Evolutionary conservation across 2,329 filamentous ascomycete genomes (phyloP).

Genomic region (Stagonosporopsis vannaccii): DNA sequence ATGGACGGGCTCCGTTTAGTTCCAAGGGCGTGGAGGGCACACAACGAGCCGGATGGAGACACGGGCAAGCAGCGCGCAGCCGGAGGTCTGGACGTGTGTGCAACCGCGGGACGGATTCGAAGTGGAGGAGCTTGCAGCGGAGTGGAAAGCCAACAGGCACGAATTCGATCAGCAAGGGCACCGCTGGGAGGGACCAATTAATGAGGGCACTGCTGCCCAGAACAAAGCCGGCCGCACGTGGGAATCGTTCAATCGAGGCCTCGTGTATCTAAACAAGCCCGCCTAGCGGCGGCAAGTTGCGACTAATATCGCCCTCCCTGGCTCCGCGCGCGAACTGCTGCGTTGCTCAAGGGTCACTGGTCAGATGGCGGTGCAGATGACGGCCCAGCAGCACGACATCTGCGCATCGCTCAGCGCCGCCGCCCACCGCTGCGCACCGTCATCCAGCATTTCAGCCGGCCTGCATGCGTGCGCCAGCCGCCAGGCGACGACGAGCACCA

Average conservation of each 20-base stretch:
- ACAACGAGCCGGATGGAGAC: conserved; percentile 28
- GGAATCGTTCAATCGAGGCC: conserved; percentile 50
- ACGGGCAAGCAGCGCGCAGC: conserved; percentile 34
- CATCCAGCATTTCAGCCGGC: conserved; percentile 21
- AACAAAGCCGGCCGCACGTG: conserved; percentile 44
- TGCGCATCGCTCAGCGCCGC: conserved; percentile 9
- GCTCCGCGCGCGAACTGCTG: conserved; percentile 31
- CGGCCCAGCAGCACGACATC: conserved; percentile 19
- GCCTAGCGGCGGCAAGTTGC: conserved; percentile 48
- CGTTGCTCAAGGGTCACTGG: conserved; percentile 24
- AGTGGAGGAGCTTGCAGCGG: conserved; percentile 29
- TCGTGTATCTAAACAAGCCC: conserved; percentile 47
- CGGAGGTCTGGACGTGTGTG: conserved; percentile 41
- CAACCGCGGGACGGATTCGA: conserved; percentile 34
- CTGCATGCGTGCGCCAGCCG: conserved; percentile 10
- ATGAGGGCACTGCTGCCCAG: conserved; percentile 34
- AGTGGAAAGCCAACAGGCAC: conserved; percentile 29
- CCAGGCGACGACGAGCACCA: conserved; percentile 13
- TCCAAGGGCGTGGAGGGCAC: conserved; percentile 34
- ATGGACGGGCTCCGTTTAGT: conserved; percentile 36
- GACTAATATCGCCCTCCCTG: conserved; percentile 41
- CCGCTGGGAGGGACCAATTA: conserved; percentile 37
- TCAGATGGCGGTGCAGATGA: conserved; percentile 23
- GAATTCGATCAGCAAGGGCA: conserved; percentile 20
- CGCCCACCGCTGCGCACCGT: conserved; percentile 2